phyloP scores from a whole-genome alignment of 2,329 filamentous ascomycete genomes.

The Cercospora sesami region DNA sequence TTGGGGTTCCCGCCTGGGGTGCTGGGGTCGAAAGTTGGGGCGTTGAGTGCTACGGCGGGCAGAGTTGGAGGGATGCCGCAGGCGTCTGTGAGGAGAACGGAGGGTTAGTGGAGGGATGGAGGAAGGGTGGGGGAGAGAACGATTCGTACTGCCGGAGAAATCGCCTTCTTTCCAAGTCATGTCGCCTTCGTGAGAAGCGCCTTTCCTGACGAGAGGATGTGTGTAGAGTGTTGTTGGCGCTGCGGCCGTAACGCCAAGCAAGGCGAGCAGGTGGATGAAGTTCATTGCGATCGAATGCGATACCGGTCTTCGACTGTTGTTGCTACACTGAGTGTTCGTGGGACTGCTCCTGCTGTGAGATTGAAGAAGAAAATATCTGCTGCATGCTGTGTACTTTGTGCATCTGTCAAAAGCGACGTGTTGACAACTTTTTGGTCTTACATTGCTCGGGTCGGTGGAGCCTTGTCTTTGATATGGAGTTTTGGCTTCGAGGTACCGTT shows the following conservation, averaged over 20 bases:
- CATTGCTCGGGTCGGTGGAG: background rate
- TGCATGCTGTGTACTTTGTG: background rate
- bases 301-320: too few relatives aligned
- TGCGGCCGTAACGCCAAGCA: background rate
- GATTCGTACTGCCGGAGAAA: background rate
- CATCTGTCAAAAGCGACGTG: background rate
- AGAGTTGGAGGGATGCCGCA: background rate
- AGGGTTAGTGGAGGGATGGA: background rate
- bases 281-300: background rate
- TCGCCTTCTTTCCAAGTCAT: slow-evolving; percentile 4
- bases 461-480: background rate
- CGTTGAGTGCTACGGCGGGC: background rate
- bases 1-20: background rate
- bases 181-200: background rate
- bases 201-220: background rate
- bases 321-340: background rate
- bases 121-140: background rate
- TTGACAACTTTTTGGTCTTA: background rate
- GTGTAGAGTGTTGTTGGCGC: background rate
- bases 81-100: background rate
- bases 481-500: background rate
- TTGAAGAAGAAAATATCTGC: background rate
- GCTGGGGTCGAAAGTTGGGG: background rate
- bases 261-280: background rate
- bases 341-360: background rate